Evolutionary conservation across 2,329 filamentous ascomycete genomes (phyloP).

Genomic region (Aureobasidium sp.): DNA sequence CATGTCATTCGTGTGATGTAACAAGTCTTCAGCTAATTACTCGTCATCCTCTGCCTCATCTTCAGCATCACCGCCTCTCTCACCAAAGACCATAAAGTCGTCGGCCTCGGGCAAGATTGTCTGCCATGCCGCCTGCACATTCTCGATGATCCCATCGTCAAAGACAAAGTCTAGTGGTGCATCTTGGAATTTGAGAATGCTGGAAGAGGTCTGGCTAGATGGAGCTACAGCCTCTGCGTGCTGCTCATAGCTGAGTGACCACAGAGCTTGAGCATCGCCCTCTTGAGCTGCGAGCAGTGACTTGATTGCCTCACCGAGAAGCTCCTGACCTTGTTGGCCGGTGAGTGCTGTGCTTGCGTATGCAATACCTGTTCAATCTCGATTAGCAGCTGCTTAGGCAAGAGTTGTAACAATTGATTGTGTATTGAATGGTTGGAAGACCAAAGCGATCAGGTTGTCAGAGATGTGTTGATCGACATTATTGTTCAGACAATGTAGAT

Average conservation of each 20-base stretch:
- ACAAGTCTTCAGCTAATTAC: neutral
- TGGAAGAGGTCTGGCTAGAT: slow-evolving; percentile 24
- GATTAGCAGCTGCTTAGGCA: slow-evolving; percentile 30
- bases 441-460: slow-evolving; percentile 72
- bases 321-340: slow-evolving; percentile 28
- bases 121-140: slow-evolving; percentile 66
- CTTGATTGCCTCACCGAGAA: slow-evolving; percentile 37
- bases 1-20: neutral
- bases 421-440: slow-evolving; percentile 19
- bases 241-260: slow-evolving; percentile 49
- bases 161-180: slow-evolving; percentile 62
- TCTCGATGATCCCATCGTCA: slow-evolving; percentile 60
- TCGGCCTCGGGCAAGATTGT: slow-evolving; percentile 47
- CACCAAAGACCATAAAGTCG: slow-evolving; percentile 71
- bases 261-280: slow-evolving; percentile 38
- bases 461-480: slow-evolving; percentile 67
- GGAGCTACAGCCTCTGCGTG: slow-evolving; percentile 23
- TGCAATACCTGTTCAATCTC: slow-evolving; percentile 45
- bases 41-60: slow-evolving; percentile 43
- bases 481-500: slow-evolving; percentile 99
- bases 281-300: slow-evolving; percentile 33
- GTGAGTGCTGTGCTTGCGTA: slow-evolving; percentile 45
- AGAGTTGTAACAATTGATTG: slow-evolving; percentile 20
- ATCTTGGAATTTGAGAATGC: slow-evolving; percentile 52
- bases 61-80: slow-evolving; percentile 57